Conservation (phyloP, 768 basidiomycete species). For the Boletus rufocinnamomeus region DNA sequence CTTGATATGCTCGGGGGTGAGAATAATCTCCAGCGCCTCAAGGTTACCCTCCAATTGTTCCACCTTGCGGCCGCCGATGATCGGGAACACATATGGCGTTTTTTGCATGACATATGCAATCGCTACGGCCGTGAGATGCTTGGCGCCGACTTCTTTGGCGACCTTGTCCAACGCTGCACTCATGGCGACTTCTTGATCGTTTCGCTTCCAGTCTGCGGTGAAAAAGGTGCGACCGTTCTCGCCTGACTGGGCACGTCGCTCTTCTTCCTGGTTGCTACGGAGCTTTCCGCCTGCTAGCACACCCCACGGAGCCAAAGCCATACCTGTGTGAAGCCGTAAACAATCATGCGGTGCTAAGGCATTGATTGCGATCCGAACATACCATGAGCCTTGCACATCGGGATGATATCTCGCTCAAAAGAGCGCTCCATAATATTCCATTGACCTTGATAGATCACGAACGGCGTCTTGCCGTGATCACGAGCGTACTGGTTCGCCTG, state of each 20-base stretch:
- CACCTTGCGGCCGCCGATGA: conserved; percentile 46
- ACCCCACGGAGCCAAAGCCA: conserved; percentile 40
- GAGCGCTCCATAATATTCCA: conserved; percentile 47
- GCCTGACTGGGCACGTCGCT: conserved; percentile 24
- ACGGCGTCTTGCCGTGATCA: conserved; percentile 49
- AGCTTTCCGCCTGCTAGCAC: conserved; percentile 34
- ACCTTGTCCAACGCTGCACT: conserved; percentile 40
- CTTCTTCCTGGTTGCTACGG: conserved; percentile 34
- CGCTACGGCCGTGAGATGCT: conserved; percentile 40
- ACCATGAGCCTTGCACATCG: conserved; percentile 36
- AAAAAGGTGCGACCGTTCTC: conserved; percentile 42
- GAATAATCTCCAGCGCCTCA: conserved; percentile 43
- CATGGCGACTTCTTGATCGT: conserved; percentile 34
- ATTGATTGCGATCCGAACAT: not conserved
- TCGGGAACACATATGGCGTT: conserved; percentile 46
- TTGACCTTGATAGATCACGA: conserved; percentile 52
- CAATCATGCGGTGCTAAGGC: not conserved
- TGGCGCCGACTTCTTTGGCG: conserved; percentile 41
- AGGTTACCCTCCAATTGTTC: conserved; percentile 46
- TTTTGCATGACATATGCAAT: conserved; percentile 50
- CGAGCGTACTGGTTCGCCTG: conserved; percentile 53
- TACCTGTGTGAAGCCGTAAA: not conserved
- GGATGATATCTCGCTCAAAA: conserved; percentile 56
- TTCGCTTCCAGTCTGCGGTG: conserved; percentile 36
- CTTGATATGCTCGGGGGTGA: conserved; percentile 40